phyloP scores from a whole-genome alignment of 257 asterid genomes.

The Salvia hispanica region DNA sequence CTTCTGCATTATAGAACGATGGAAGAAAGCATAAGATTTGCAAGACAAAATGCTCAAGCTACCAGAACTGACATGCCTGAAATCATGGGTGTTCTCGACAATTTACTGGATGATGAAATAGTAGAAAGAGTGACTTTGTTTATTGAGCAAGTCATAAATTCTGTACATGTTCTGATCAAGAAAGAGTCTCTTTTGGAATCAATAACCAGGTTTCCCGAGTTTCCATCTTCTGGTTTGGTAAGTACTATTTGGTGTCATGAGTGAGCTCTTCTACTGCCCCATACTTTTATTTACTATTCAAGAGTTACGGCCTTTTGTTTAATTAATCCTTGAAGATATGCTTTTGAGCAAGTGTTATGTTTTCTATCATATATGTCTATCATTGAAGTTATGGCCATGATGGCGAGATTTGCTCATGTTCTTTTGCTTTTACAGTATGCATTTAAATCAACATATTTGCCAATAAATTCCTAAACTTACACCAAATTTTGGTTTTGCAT shows the following conservation, averaged over 20 bases:
- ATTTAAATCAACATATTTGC: background rate
- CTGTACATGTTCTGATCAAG: conserved; percentile 49
- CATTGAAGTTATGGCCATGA: background rate
- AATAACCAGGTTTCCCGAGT: conserved; percentile 64
- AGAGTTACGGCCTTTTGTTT: background rate
- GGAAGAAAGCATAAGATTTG: conserved; percentile 62
- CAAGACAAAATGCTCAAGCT: conserved; percentile 58
- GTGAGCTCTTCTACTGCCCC: conserved; percentile 4
- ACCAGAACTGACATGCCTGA: conserved; percentile 58
- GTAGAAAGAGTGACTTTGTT: conserved; percentile 55
- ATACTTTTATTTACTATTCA: conserved; percentile 6
- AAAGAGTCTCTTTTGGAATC: conserved; percentile 50
- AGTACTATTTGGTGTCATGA: conserved; percentile 40
- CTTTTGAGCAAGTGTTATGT: conserved; percentile 3
- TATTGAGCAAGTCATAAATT: conserved; percentile 49
- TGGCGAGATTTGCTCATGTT: conserved; percentile 14
- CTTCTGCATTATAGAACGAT: conserved; percentile 69
- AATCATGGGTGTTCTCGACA: conserved; percentile 42
- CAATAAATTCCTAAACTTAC: background rate
- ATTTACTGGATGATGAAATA: conserved; percentile 70
- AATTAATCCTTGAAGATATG: conserved; percentile 16
- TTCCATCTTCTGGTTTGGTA: conserved; percentile 60
- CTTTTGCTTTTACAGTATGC: background rate
- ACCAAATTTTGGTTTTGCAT: too few species aligned
- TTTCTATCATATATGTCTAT: background rate